Evolutionary conservation across 352 stramenopile species (phyloP), one percentile per base, ranked within the genome.

Genomic region (Globisporangium perplexum): DNA sequence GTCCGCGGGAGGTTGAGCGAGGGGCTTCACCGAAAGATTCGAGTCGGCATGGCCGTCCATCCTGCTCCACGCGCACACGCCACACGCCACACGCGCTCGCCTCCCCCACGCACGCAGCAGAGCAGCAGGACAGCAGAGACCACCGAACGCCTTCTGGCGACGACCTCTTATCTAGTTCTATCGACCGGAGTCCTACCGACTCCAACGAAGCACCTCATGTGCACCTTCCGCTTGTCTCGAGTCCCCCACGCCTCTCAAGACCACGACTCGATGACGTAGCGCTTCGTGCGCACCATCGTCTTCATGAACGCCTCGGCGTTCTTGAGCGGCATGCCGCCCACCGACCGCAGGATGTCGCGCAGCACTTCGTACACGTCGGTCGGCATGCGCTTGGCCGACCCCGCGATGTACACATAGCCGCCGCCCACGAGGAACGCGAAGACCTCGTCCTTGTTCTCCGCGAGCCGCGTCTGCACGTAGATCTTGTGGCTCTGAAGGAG

Each of bases 351-450:
- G 38, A 95, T 94, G 30, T 93, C 82, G n/a, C 83, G 70, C 11
- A 98, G 54, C 28, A 87, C 83, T 53, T 97, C 83, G 60, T 92
- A 85, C 6, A 98, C 89, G 47, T 98, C 91, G 17, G 63, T 83
- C 1, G 90, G 90, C 91, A 98, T 98, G 38, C 80, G 83, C 62
- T 96, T 97, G 7, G 91, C 88, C 1, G 83, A 95, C 8, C 91
- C 92, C 1, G 85, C 85, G 22, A 98, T 84, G 58, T 87, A 96
- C 36, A 93, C 72, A 48, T 82, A 85, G 3, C 81, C 78, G 7
- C 74, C 73, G 28, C 72, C 73, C 47, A 88, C 71, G 20, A 93
- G 72, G 43, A 90, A 71, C 35, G 85, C 59, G 45, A 78, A 94
- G 0, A 95, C 69, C 7, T 62, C 47, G 23, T 87, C 65, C 57